Base-by-base conservation (phyloP, 75 land plant genomes). In the Gnetum montanum region DNA sequence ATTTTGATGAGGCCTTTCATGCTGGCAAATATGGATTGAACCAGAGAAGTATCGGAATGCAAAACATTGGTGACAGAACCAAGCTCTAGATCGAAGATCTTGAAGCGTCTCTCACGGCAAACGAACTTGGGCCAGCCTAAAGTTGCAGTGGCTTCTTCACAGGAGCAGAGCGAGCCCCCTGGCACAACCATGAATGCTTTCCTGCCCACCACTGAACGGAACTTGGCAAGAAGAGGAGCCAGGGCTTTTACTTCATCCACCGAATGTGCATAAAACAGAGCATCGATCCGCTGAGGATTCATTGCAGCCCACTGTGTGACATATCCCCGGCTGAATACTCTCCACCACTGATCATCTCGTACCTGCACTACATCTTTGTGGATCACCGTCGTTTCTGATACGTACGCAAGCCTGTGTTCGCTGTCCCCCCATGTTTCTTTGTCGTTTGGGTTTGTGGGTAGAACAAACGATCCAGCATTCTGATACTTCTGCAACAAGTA, bases 401-500 rank as follows among this genome's bases (percentile, higher is more conserved):
- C 88, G 41, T 95, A 84, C 6, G 99, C 99, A 11, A 95, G 86
- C 36, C 99, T 64, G 57, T 95, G 99, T 67, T 90, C 99, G 47
- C 99, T 90, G 46, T 95, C 99, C 18, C 99, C 99, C 99, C 99
- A 95, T 20, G 99, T 95, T 46, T 78, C 97, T 47, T 82, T 86
- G 70, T 95, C 87, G 16, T 74, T 60, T 1, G 83, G 92, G 40
- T 95, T 83, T 23, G 84, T 82, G 1, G 99, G 99, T 29, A 95
- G 66, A 29, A 95, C 97, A 50, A 61, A 95, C 8, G 99, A 90
- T 15, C 85, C 79, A 1, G 88, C 96, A 54, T 83, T 67, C 65
- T 88, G 67, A 74, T 95, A 95, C 73, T 95, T 95, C 53, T 95
- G 99, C 40, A 95, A 77, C 75, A 77, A 88, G 58, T 95, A 95